These are phyloP conservation scores for Neostapfia colusana DNA, from an alignment of 176 grass and related monocot genomes.

Conservation along the genomic window DNA sequence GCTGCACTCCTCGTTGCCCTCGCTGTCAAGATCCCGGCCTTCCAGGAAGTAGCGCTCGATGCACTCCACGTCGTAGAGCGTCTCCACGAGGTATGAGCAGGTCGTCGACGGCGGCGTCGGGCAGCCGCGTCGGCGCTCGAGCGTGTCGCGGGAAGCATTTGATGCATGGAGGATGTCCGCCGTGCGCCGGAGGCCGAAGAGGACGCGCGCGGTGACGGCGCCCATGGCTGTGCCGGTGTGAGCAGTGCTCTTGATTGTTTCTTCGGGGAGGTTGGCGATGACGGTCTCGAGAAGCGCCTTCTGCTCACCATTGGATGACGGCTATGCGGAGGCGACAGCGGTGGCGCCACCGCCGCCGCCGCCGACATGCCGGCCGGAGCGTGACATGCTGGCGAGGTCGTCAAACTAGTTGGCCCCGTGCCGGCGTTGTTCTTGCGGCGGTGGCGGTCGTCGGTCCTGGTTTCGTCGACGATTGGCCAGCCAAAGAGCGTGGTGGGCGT, in stretches of 20 bases:
- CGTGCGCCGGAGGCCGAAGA: conserved; percentile 89
- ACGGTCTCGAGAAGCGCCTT: conserved; percentile 82
- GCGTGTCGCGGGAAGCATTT: conserved; percentile 54
- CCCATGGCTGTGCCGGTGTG: conserved; percentile 54
- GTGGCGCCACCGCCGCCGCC: too few species aligned
- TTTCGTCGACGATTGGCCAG: too few species aligned
- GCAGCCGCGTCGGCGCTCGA: conserved; percentile 76
- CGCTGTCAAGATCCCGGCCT: conserved; percentile 33
- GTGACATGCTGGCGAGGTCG: too few species aligned
- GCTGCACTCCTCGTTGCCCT: conserved; percentile 36
- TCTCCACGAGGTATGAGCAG: conserved; percentile 86
- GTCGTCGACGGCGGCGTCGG: conserved; percentile 75
- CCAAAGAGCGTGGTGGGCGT: too few species aligned
- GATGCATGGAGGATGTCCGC: conserved; percentile 78
- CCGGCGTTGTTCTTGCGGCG: too few species aligned
- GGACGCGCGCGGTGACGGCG: conserved; percentile 63
- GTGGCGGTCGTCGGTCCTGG: too few species aligned
- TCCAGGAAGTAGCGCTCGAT: conserved; percentile 80
- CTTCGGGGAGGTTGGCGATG: conserved; percentile 82
- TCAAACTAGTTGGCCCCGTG: too few species aligned
- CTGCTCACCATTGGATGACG: conserved; percentile 62
- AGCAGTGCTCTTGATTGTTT: conserved; percentile 55
- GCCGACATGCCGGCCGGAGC: conserved; percentile 54
- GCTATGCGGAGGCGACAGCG: not conserved
- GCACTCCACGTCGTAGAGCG: conserved; percentile 97